phyloP scores from a whole-genome alignment of 2,329 filamentous ascomycete genomes.

The Geosmithia putterillii region DNA sequence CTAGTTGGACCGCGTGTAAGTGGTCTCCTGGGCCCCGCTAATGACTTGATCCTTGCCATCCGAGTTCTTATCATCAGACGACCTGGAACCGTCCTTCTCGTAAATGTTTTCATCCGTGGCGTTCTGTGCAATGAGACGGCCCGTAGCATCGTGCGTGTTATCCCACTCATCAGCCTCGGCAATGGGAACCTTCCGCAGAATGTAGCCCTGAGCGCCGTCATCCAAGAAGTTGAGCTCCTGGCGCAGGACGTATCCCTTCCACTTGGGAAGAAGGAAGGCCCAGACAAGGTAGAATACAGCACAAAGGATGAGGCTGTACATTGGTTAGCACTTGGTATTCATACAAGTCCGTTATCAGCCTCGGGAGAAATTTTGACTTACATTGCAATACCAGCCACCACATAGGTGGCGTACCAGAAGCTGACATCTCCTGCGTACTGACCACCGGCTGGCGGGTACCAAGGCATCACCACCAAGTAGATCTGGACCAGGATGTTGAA shows the following conservation, averaged over 20 bases:
- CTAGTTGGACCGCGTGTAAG: not conserved
- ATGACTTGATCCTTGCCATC: not conserved
- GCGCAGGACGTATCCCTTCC: slow-evolving; percentile 39
- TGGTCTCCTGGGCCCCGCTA: not conserved
- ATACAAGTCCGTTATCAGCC: too few relatives aligned
- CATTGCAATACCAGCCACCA: slow-evolving; percentile 49
- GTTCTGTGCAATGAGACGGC: not conserved
- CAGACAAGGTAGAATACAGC: slow-evolving; percentile 45
- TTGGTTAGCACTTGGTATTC: not conserved
- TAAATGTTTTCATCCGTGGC: not conserved
- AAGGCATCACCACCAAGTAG: slow-evolving; percentile 57
- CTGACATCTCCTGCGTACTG: slow-evolving; percentile 50
- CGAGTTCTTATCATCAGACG: not conserved
- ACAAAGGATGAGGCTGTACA: slow-evolving; percentile 28
- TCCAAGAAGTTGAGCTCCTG: slow-evolving; percentile 40
- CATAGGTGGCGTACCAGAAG: slow-evolving; percentile 65
- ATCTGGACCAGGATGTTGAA: slow-evolving; percentile 49
- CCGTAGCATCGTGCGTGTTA: slow-evolving; percentile 35
- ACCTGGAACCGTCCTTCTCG: not conserved
- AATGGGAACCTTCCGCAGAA: slow-evolving; percentile 39
- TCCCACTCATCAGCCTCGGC: slow-evolving; percentile 44
- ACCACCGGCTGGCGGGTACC: slow-evolving; percentile 54
- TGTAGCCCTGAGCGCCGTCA: slow-evolving; percentile 27
- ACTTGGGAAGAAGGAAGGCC: slow-evolving; percentile 42
- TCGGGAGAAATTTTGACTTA: not conserved